Percentiles rank a stretch among this genome's conserved stretches.
Conservation (phyloP, 192 early-diverging fungal genomes). For the Neocallimastix lanati region DNA sequence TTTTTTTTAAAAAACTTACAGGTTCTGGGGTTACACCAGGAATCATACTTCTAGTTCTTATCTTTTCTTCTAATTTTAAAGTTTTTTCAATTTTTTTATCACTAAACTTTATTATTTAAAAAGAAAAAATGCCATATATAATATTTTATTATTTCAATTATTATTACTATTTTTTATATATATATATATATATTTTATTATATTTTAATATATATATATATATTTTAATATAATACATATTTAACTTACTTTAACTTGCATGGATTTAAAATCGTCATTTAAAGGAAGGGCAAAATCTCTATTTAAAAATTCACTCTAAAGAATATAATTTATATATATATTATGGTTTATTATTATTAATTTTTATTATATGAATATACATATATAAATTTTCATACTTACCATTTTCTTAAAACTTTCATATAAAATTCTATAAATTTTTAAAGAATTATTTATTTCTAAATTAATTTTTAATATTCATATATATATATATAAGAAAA, state of each 20-base stretch:
- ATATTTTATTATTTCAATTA: too few species aligned
- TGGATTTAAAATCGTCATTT: neutral
- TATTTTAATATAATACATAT: too few species aligned
- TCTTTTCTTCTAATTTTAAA: neutral
- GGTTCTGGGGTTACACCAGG: neutral
- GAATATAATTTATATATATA: too few species aligned
- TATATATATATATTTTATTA: too few species aligned
- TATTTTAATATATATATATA: too few species aligned
- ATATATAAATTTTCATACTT: too few species aligned
- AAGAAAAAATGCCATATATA: too few species aligned
- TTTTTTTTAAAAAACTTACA: too few species aligned
- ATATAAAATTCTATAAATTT: neutral
- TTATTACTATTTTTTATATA: too few species aligned
- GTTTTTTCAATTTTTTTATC: neutral
- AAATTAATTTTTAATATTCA: neutral
- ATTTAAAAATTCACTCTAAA: neutral
- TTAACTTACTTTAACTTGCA: neutral
- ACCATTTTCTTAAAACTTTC: neutral
- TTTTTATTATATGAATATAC: too few species aligned
- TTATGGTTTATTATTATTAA: too few species aligned
- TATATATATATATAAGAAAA: too few species aligned
- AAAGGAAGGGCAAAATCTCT: neutral
- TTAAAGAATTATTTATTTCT: neutral
- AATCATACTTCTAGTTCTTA: neutral
- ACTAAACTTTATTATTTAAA: neutral